Conservation (phyloP, 1,284 basidiomycete species). For the Boletus sp. region DNA sequence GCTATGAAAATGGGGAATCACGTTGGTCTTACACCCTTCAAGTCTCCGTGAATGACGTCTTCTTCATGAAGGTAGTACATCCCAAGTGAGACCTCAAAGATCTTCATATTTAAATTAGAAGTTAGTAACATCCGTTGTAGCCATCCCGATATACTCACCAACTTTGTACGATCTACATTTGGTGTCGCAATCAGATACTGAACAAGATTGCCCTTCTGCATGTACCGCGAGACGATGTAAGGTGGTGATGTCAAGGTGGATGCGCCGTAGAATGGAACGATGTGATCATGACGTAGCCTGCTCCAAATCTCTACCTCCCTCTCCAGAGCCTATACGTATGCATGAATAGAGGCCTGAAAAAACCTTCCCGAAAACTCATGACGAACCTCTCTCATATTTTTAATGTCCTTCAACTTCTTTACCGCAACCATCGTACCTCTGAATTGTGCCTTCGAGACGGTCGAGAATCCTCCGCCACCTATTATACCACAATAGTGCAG, state of each 20-base stretch:
- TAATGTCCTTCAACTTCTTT: neutral
- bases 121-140: neutral
- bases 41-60: neutral
- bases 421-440: neutral
- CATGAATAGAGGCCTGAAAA: neutral
- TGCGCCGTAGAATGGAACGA: constrained; percentile 10
- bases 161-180: neutral
- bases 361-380: neutral
- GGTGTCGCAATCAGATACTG: neutral
- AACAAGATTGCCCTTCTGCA: constrained; percentile 5
- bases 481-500: constrained; percentile 2
- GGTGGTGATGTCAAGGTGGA: neutral
- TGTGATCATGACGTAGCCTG: neutral
- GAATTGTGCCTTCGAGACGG: neutral
- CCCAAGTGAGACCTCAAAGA: constrained; percentile 5
- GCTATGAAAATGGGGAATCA: neutral
- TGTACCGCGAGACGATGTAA: constrained; percentile 4
- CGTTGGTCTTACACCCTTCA: neutral
- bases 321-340: neutral
- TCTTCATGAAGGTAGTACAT: constrained; percentile 9
- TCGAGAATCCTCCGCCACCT: constrained; percentile 3
- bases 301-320: constrained; percentile 4
- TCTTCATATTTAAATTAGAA: neutral
- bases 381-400: neutral
- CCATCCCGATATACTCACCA: neutral